Conservation (phyloP, 441 rosid genomes). For the Corymbia citriodora region DNA sequence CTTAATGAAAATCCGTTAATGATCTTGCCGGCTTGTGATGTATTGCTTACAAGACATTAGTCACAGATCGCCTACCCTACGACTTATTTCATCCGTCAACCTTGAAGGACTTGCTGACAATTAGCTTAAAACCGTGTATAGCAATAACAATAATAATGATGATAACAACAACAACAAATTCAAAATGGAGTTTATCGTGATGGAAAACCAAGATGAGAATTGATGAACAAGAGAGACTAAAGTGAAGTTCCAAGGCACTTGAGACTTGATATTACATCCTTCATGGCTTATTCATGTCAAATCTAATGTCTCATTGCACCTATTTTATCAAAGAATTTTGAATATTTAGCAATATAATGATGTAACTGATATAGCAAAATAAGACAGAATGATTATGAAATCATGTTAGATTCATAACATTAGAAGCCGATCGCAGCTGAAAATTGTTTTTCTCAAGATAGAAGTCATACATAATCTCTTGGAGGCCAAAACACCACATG, state of each 20-base stretch:
- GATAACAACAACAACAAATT: neutral
- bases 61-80: neutral
- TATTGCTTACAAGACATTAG: neutral
- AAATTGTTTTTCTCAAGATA: neutral
- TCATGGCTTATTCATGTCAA: neutral
- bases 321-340: neutral
- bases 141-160: neutral
- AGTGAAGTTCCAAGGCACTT: neutral
- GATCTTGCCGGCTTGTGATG: neutral
- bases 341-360: neutral
- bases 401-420: neutral
- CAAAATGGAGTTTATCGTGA: neutral
- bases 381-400: neutral
- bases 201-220: neutral
- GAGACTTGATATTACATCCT: neutral
- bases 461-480: neutral
- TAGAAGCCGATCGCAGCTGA: neutral
- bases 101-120: neutral
- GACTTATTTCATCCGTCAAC: neutral
- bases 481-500: neutral
- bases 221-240: neutral
- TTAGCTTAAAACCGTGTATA: neutral
- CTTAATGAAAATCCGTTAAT: neutral
- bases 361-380: fast-evolving
- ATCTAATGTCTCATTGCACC: fast-evolving